Conservation (phyloP, 2,329 filamentous ascomycete genomes). For the Xylariaceae sp. region DNA sequence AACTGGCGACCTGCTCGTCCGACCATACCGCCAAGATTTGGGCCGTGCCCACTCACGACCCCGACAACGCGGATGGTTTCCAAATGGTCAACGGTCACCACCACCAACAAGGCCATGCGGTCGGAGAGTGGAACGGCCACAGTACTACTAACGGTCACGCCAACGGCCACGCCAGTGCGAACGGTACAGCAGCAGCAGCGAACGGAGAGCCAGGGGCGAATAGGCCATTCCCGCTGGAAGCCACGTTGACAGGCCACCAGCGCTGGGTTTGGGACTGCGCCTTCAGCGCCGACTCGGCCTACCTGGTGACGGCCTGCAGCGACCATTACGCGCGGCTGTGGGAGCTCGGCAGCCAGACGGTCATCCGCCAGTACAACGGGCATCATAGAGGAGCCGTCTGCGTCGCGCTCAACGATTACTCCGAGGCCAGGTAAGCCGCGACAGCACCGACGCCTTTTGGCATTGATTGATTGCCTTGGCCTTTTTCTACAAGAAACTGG, state of each 20-base stretch:
- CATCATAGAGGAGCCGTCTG: constrained; percentile 90
- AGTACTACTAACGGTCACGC: too few relatives aligned
- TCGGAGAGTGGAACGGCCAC: too few relatives aligned
- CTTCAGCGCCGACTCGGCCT: constrained; percentile 88
- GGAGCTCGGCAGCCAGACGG: constrained; percentile 80
- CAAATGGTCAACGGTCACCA: too few relatives aligned
- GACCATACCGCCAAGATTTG: constrained; percentile 95
- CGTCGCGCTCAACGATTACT: constrained; percentile 86
- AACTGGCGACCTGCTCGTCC: constrained; percentile 87
- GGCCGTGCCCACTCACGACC: constrained; percentile 37
- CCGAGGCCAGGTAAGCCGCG: constrained; percentile 42
- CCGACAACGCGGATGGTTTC: constrained; percentile 9
- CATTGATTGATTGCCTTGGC: too few relatives aligned
- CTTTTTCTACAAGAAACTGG: too few relatives aligned
- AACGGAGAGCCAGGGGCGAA: constrained; percentile 23
- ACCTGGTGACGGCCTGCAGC: constrained; percentile 86
- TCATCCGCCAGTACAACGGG: constrained; percentile 92
- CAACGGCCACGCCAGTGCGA: too few relatives aligned
- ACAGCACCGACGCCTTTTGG: neutral
- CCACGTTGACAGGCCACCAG: constrained; percentile 83
- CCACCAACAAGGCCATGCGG: too few relatives aligned
- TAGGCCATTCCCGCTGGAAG: constrained; percentile 72
- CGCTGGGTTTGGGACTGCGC: constrained; percentile 98
- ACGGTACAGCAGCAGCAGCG: neutral
- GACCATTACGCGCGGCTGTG: constrained; percentile 90